Evolutionary conservation across 108 stramenopile species (phyloP), one percentile per base, ranked within the genome.

Genomic region (Skeletonema grethae): DNA sequence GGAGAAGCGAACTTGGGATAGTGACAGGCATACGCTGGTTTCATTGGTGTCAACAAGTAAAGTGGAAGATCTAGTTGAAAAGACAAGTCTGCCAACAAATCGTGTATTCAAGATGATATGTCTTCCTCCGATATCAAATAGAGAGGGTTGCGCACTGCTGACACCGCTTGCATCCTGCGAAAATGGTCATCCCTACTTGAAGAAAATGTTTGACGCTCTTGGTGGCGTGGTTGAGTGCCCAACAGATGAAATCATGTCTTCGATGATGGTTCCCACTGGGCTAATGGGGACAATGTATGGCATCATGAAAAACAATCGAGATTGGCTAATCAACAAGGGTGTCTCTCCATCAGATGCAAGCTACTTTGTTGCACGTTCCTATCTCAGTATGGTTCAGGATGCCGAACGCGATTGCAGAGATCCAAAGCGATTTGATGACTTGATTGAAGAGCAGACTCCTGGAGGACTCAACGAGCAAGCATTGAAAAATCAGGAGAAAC

Each of bases 401-500:
- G 90, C 91, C 7, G 85, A 80, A 58, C 35, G 58, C 24, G 38
- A 69, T 71, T 73, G 72, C 68, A 76, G 24, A 61, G 67, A 89
- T 41, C 77, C 86, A 5, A 46, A 72, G 8, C 66, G 78, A 9
- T 86, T 92, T 61, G 91, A 92, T 58, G 82, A 90, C 24, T 61
- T 92, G 70, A 88, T 95, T 65, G 82, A 79, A 24, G 93, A 95
- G 67, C 93, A 94, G 67, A 95, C 93, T 16, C 89, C 90, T 10
- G 93, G 93, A 36, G 93, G 93, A 10, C 57, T 95, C 35, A 95
- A 95, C 64, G 90, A 92, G 73, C 89, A 92, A 72, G 80, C 86
- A 10, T 63, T 95, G 57, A 50, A 60, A 32, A 92, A 95, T 75
- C 67, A 85, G 30, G 72, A 86, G 10, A 22, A 61, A n/a, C 71